Percentiles rank a stretch among this genome's conserved stretches.
These are phyloP conservation scores for Saccharomyces hybrid DNA, from an alignment of 1,139 yeast genomes.

Conservation along the genomic window DNA sequence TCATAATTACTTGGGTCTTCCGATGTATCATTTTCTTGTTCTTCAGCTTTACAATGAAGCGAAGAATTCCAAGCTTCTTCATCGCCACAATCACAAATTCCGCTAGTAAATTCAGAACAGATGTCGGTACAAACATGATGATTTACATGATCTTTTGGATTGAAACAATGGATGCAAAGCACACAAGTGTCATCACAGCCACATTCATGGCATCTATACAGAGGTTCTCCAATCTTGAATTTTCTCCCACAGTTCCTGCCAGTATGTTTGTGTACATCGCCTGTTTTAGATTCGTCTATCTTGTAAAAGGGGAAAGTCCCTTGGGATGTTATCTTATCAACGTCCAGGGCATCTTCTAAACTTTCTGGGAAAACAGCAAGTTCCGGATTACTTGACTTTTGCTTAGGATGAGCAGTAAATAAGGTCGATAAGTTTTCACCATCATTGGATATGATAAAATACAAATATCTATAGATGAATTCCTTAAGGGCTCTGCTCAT, in stretches of 20 bases:
- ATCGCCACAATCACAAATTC: constrained; percentile 69
- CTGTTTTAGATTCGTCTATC: constrained; percentile 15
- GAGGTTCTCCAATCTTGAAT: constrained; percentile 52
- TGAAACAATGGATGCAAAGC: constrained; percentile 61
- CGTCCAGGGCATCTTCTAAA: constrained; percentile 16
- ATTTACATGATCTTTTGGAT: constrained; percentile 54
- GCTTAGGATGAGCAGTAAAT: constrained; percentile 11
- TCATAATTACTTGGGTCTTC: constrained; percentile 3
- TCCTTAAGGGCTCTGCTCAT: constrained; percentile 24
- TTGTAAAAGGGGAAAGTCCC: constrained; percentile 15
- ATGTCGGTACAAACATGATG: constrained; percentile 53
- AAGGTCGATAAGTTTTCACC: constrained; percentile 20
- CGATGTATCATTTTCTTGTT: constrained; percentile 7
- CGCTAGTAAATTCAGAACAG: constrained; percentile 44
- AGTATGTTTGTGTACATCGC: constrained; percentile 31
- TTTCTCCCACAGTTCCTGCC: constrained; percentile 59
- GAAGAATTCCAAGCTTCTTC: constrained; percentile 48
- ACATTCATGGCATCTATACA: constrained; percentile 60
- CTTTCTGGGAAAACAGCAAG: constrained; percentile 14
- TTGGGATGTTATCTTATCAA: constrained; percentile 8
- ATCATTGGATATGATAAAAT: constrained; percentile 19
- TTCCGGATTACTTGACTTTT: constrained; percentile 5
- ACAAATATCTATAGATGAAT: constrained; percentile 22
- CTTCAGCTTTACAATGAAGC: constrained; percentile 40
- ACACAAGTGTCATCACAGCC: constrained; percentile 73